Percentiles rank a stretch among this genome's conserved stretches.
Evolutionary conservation across 805 yeast genomes (phyloP).

Genomic region (Isabelozyma heimii): DNA sequence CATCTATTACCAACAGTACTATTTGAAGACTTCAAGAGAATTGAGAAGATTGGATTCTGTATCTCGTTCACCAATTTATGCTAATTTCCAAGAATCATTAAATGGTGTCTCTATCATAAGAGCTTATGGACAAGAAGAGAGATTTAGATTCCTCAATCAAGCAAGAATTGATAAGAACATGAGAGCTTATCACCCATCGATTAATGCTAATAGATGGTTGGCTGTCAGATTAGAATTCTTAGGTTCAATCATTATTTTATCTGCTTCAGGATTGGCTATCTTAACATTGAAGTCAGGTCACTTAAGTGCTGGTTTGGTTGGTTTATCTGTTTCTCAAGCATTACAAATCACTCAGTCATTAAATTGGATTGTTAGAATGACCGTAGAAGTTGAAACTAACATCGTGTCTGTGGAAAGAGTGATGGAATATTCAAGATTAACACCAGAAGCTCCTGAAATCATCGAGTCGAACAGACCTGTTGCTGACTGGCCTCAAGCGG

Average conservation of each 20-base stretch:
- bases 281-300: constrained; percentile 63
- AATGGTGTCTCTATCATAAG: constrained; percentile 74
- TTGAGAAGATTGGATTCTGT: constrained; percentile 79
- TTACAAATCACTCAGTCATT: constrained; percentile 88
- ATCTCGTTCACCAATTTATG: constrained; percentile 76
- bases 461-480: constrained; percentile 64
- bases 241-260: constrained; percentile 84
- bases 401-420: constrained; percentile 96
- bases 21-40: constrained; percentile 75
- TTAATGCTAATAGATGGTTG: constrained; percentile 95
- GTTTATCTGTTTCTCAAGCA: constrained; percentile 91
- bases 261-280: constrained; percentile 82
- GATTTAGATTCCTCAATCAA: constrained; percentile 65
- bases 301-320: constrained; percentile 87
- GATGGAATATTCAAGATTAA: constrained; percentile 76
- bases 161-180: constrained; percentile 79
- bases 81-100: constrained; percentile 80
- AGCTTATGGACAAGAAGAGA: constrained; percentile 63
- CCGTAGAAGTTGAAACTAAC: constrained; percentile 96
- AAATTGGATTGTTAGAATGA: constrained; percentile 98
- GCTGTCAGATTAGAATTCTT: constrained; percentile 91
- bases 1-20: constrained; percentile 71
- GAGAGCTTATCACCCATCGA: constrained; percentile 89
- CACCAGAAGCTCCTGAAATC: constrained; percentile 80
- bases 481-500: constrained; percentile 35